Conservation (phyloP, 176 grass and related monocot species). For the Tillandsia leiboldiana region DNA sequence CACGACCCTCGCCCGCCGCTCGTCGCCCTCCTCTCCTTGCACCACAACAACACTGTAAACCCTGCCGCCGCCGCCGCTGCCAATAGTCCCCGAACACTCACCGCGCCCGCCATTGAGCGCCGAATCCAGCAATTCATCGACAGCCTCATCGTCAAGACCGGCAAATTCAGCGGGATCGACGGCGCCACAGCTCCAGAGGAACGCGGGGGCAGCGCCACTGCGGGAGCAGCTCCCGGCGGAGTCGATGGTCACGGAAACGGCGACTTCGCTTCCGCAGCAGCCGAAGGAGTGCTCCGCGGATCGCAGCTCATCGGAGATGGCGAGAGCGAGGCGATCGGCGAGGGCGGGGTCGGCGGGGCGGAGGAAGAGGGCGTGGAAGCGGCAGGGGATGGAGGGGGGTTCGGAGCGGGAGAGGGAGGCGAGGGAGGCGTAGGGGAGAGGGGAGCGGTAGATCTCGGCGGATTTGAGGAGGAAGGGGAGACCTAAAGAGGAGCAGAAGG, state of each 20-base stretch:
- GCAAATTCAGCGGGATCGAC: constrained; percentile 21
- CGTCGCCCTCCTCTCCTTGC: constrained; percentile 25
- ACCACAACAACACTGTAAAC: constrained; percentile 63
- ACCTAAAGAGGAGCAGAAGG: constrained; percentile 17
- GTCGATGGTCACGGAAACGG: constrained; percentile 57
- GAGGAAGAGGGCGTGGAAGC: constrained; percentile 56
- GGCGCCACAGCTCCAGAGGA: constrained; percentile 40
- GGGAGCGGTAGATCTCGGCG: constrained; percentile 77
- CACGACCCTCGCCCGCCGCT: constrained; percentile 19
- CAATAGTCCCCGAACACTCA: background rate
- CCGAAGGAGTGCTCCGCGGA: background rate
- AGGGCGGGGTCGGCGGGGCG: constrained; percentile 24
- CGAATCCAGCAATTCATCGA: constrained; percentile 62
- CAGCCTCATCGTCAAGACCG: constrained; percentile 29
- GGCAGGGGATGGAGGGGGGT: constrained; percentile 45
- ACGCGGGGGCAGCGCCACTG: background rate
- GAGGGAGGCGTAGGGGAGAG: constrained; percentile 72
- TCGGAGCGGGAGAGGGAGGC: constrained; percentile 44
- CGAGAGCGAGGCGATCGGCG: constrained; percentile 23
- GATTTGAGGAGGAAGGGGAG: constrained; percentile 74
- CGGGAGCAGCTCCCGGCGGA: constrained; percentile 18
- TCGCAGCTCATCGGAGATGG: constrained; percentile 42
- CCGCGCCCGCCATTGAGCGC: constrained; percentile 16
- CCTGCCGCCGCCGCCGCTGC: constrained; percentile 24
- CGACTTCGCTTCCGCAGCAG: constrained; percentile 25